Percentiles rank a stretch among this genome's conserved stretches.
phyloP scores from a whole-genome alignment of 495 filamentous ascomycete species.

The Aspergillus indologenus region DNA sequence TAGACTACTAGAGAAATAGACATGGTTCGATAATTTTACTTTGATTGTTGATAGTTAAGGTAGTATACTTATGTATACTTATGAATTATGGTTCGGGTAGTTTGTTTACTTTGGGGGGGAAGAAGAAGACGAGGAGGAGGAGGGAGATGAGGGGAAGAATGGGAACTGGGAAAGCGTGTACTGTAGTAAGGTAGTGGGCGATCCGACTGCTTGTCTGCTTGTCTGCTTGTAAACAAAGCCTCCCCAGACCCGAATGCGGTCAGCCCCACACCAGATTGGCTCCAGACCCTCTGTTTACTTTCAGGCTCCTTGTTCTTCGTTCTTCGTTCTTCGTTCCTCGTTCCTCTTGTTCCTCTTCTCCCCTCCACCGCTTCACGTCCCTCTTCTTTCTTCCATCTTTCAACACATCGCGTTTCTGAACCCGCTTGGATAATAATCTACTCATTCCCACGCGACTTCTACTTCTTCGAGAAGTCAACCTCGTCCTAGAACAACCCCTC shows the following conservation, averaged over 20 bases:
- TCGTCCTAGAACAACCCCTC: constrained; percentile 2
- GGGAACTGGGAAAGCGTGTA: no score
- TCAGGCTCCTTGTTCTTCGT: background rate
- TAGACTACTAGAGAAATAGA: constrained; percentile 17
- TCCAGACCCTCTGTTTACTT: background rate
- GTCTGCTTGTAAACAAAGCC: background rate
- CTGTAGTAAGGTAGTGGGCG: no score
- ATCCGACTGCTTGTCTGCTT: no score
- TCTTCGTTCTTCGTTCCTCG: no score
- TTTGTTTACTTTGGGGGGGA: no score
- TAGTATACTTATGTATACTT: no score
- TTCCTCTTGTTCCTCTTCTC: background rate
- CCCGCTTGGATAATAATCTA: background rate
- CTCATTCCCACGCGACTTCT: background rate
- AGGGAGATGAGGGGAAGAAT: background rate
- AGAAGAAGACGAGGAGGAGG: background rate
- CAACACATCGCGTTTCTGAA: background rate
- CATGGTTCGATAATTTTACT: background rate
- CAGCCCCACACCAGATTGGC: background rate
- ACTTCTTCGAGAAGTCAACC: background rate
- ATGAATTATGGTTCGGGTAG: no score
- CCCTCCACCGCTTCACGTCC: background rate
- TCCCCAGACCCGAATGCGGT: background rate
- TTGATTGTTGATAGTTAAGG: no score
- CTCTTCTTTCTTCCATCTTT: background rate